A percentile compares a stretch with the other conserved stretches of the same genome.
phyloP scores from a whole-genome alignment of 208 protist species.

The Leishmania amazonensis region DNA sequence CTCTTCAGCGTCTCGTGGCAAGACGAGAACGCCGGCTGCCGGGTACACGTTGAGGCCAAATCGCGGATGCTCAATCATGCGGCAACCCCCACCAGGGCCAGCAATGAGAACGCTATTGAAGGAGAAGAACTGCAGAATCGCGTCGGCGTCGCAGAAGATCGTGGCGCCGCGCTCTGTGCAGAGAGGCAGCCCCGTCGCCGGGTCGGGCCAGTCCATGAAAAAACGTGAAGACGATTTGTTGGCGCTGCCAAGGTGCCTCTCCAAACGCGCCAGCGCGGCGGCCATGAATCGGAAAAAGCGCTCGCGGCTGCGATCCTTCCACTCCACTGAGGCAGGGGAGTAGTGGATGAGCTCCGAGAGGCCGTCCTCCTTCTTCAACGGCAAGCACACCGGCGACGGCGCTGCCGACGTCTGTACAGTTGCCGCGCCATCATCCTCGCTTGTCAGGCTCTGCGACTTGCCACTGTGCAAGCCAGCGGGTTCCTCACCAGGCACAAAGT shows the following conservation, averaged over 20 bases:
- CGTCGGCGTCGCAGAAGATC: constrained; percentile 42
- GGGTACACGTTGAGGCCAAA: constrained; percentile 56
- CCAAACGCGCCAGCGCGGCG: constrained; percentile 8
- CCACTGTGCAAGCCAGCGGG: background rate
- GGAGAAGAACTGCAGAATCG: constrained; percentile 49
- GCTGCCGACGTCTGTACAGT: background rate
- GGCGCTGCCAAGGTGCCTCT: background rate
- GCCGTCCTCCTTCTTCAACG: constrained; percentile 3
- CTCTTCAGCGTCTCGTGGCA: constrained; percentile 20
- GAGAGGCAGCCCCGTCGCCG: constrained; percentile 52
- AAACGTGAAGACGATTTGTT: background rate
- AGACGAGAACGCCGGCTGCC: constrained; percentile 31
- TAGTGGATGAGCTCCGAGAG: constrained; percentile 43
- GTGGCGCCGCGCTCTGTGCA: constrained; percentile 28
- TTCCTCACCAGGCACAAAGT: constrained; percentile 10
- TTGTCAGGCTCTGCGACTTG: constrained; percentile 24
- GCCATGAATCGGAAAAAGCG: constrained; percentile 50
- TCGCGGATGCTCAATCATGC: constrained; percentile 52
- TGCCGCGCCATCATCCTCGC: constrained; percentile 20
- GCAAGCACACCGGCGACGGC: background rate
- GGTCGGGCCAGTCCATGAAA: constrained; percentile 59
- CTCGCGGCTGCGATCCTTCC: constrained; percentile 54
- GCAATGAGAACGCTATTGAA: constrained; percentile 47
- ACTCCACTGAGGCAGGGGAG: constrained; percentile 30
- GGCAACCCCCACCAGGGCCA: constrained; percentile 44